Evolutionary conservation across 2,329 filamentous ascomycete genomes (phyloP), one percentile per base, ranked within the genome.

Genomic region (Thelonectria blattea): DNA sequence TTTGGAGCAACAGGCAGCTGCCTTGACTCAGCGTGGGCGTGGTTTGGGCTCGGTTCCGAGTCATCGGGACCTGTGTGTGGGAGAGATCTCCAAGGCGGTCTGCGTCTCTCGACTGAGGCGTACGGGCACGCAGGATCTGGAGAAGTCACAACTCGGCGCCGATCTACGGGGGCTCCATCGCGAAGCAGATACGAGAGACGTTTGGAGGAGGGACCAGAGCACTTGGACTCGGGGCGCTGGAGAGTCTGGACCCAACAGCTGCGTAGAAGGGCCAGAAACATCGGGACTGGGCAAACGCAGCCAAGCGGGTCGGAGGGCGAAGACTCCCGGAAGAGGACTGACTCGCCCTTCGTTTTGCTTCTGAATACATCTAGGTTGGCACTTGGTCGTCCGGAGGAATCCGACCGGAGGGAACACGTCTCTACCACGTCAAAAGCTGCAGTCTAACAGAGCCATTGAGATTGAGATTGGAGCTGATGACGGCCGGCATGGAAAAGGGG

Each of bases 231-330:
- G 43, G 45, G 24, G 14, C 39, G 14, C 46, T 17, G 30, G 32
- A 39, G 22, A 46, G 52, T 43, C 47, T 60, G 32, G 52, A 55
- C 17, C 52, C 20, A 27, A 55, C 22, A 32, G 34, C 39, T 47
- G 46, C 39, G 47, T 49, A 42, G 32, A 51, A 17, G 47, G 46
- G 45, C 57, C 46, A 49, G 30, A 45, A 42, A 30, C 14, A 18
- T 39, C 39, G 20, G 45, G 24, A 18, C 45, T 46, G 20, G 45
- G 24, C 27, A 48, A n/a, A 24, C 17, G 45, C 39, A 24, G 17
- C 18, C n/a, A 17, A 32, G 52, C 47, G 57, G 52, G 57, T 41
- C 20, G 39, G 24, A 17, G 15, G 45, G 15, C 14, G 18, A 41
- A n/a, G 11, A 22, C 20, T 39, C 20, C 30, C 5, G 39, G 20